These are phyloP conservation scores for Kluyveromyces wickerhamii DNA, from an alignment of 805 yeast species.

Conservation along the genomic window DNA sequence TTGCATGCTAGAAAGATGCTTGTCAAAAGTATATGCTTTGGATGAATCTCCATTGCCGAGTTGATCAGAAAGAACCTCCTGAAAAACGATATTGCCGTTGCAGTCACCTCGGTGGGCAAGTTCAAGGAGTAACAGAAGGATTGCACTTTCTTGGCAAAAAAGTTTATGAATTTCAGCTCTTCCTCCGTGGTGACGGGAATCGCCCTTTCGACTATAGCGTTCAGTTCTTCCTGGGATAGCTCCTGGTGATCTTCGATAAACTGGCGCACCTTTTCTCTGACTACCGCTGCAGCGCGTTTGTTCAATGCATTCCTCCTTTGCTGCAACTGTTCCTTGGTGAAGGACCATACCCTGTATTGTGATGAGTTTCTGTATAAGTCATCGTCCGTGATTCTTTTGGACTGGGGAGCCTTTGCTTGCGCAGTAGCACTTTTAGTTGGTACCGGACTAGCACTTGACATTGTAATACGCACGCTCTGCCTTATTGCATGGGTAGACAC, in stretches of 20 bases:
- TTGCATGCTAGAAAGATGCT: slow-evolving; percentile 89
- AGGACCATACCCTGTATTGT: slow-evolving; percentile 85
- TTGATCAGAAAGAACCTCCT: slow-evolving; percentile 71
- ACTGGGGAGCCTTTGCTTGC: slow-evolving; percentile 4
- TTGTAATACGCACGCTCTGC: too few relatives aligned
- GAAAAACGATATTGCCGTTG: slow-evolving; percentile 81
- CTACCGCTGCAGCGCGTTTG: slow-evolving; percentile 39
- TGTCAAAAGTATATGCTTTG: slow-evolving; percentile 71
- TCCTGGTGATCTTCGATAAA: slow-evolving; percentile 22
- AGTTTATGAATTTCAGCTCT: slow-evolving; percentile 58
- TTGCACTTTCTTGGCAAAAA: slow-evolving; percentile 63
- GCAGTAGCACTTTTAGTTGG: too few relatives aligned
- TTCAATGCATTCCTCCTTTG: slow-evolving; percentile 44
- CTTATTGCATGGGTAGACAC: too few relatives aligned
- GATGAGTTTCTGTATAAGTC: slow-evolving; percentile 83
- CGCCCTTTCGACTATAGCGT: slow-evolving; percentile 24
- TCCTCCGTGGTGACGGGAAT: slow-evolving; percentile 56
- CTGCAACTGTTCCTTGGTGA: slow-evolving; percentile 48
- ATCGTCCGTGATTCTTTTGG: slow-evolving; percentile 54
- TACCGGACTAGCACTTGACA: too few relatives aligned
- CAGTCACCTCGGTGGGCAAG: slow-evolving; percentile 80
- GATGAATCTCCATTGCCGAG: slow-evolving; percentile 83
- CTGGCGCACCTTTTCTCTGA: slow-evolving; percentile 29
- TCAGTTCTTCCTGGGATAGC: slow-evolving; percentile 27
- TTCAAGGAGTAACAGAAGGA: slow-evolving; percentile 65